Conservation (phyloP, 495 filamentous ascomycete species). For the Parathielavia appendiculata region DNA sequence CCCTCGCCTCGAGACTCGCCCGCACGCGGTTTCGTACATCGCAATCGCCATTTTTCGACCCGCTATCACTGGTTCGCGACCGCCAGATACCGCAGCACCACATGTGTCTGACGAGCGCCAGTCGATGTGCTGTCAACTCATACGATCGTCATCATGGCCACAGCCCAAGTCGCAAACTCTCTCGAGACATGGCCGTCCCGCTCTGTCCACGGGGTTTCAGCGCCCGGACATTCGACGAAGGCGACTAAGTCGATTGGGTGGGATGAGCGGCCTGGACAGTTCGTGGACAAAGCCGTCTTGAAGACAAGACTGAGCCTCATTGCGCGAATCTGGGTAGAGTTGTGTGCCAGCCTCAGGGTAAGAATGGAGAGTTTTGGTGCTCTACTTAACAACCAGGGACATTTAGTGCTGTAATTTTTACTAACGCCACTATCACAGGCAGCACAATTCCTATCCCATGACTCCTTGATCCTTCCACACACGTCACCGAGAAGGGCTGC, state of each 20-base stretch:
- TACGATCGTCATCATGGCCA: slow-evolving; percentile 43
- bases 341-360: slow-evolving; percentile 26
- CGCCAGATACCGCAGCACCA: slow-evolving; percentile 34
- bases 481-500: slow-evolving; percentile 19
- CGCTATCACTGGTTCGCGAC: slow-evolving; percentile 13
- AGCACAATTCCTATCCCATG: background rate
- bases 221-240: slow-evolving; percentile 19
- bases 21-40: slow-evolving; percentile 7
- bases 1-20: slow-evolving; percentile 5
- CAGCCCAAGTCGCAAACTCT: slow-evolving; percentile 34
- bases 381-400: too few relatives aligned
- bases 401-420: background rate
- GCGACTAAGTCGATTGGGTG: slow-evolving; percentile 23
- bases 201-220: slow-evolving; percentile 23
- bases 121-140: slow-evolving; percentile 33
- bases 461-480: slow-evolving; percentile 19
- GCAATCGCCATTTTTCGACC: slow-evolving; percentile 10
- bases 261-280: slow-evolving; percentile 17
- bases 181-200: slow-evolving; percentile 32
- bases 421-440: slow-evolving; percentile 15
- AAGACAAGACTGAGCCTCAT: slow-evolving; percentile 27
- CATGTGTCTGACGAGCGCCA: slow-evolving; percentile 39
- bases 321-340: slow-evolving; percentile 31
- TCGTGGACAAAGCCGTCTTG: slow-evolving; percentile 12
- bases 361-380: slow-evolving; percentile 15